A percentile compares a stretch with the other conserved stretches of the same genome.
Evolutionary conservation across 352 stramenopile genomes (phyloP).

Genomic region (Globisporangium alternatum): DNA sequence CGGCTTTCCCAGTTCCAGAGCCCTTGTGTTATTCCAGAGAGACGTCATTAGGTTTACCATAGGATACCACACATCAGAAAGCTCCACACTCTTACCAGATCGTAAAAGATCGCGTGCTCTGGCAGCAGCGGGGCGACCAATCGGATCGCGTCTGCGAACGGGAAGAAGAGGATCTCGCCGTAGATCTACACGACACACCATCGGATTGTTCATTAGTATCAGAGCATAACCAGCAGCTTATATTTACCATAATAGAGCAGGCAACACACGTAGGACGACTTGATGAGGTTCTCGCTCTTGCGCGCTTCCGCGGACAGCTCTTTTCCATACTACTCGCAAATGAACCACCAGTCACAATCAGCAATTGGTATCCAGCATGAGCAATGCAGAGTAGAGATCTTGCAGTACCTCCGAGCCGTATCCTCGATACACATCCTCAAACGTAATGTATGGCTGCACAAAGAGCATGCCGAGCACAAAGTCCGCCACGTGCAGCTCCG

Average conservation of each 20-base stretch:
- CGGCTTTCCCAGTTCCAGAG: constrained; percentile 77
- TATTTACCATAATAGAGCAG: too few relatives aligned
- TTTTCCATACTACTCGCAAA: constrained; percentile 64
- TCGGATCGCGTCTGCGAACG: constrained; percentile 71
- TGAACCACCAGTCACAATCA: background rate
- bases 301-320: constrained; percentile 77
- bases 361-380: background rate
- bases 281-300: constrained; percentile 76
- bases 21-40: constrained; percentile 32
- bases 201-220: background rate
- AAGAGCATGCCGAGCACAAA: constrained; percentile 83
- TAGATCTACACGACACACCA: constrained; percentile 53
- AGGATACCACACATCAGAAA: too few relatives aligned
- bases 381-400: background rate
- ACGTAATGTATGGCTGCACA: constrained; percentile 62
- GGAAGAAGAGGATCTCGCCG: constrained; percentile 84
- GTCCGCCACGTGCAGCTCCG: constrained; percentile 70
- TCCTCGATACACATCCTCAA: constrained; percentile 60
- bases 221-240: background rate
- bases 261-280: constrained; percentile 64
- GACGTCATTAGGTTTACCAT: background rate
- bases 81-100: constrained; percentile 42
- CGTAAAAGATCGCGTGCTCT: constrained; percentile 78
- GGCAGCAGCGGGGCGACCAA: constrained; percentile 60
- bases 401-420: constrained; percentile 55